phyloP scores from a whole-genome alignment of 1,284 basidiomycete species.

The Tylopilus orsonianus region DNA sequence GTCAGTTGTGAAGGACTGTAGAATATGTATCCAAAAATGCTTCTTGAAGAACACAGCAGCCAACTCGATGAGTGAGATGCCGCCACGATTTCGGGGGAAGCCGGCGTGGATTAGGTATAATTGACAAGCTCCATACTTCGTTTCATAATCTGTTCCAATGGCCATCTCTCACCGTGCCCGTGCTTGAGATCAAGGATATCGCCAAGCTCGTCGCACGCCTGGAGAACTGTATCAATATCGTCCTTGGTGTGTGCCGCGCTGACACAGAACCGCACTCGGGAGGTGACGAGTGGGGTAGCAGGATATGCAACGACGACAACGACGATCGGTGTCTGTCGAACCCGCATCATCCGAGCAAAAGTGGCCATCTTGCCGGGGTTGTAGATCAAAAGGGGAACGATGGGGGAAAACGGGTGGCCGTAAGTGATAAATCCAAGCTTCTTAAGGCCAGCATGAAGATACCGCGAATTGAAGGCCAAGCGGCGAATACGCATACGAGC shows the following conservation, averaged over 20 bases:
- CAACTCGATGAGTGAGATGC: conserved; percentile 3
- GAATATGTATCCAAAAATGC: conserved; percentile 28
- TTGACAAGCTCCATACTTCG: conserved; percentile 78
- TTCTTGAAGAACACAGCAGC: conserved; percentile 9
- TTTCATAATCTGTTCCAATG: conserved; percentile 74
- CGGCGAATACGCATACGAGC: conserved; percentile 81
- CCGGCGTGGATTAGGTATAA: conserved; percentile 18
- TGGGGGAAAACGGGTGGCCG: conserved; percentile 88
- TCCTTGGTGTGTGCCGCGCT: conserved; percentile 96
- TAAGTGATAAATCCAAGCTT: conserved; percentile 98
- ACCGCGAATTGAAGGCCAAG: conserved; percentile 94
- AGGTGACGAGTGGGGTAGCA: conserved; percentile 88
- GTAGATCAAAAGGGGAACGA: conserved; percentile 92
- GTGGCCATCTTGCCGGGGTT: conserved; percentile 91
- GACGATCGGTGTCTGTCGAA: conserved; percentile 77
- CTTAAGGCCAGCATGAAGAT: conserved; percentile 83
- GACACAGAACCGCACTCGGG: conserved; percentile 92
- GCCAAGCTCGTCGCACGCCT: conserved; percentile 93
- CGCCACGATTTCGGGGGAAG: not conserved
- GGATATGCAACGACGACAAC: conserved; percentile 92
- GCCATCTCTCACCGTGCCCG: conserved; percentile 76
- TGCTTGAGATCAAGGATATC: conserved; percentile 85
- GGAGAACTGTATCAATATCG: conserved; percentile 86
- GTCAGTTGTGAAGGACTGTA: conserved; percentile 19
- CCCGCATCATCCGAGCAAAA: conserved; percentile 88